A percentile compares a stretch with the other conserved stretches of the same genome.
phyloP scores from a whole-genome alignment of 371 early-diverging fungal species.

The Haplosporangium sp. region DNA sequence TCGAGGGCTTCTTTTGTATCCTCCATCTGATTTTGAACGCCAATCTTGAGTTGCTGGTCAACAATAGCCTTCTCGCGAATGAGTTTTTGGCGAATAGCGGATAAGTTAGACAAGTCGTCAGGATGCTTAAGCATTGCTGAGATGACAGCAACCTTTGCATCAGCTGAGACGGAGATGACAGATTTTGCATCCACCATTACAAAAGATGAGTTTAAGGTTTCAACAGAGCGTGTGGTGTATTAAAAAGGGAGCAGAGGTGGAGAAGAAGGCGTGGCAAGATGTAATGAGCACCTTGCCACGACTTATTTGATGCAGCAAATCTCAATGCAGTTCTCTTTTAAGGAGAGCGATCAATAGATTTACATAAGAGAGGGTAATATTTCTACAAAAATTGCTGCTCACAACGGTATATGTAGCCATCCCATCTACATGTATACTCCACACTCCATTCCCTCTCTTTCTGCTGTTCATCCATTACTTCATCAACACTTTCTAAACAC shows the following conservation, averaged over 20 bases:
- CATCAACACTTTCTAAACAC: constrained; percentile 4
- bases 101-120: constrained; percentile 90
- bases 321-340: too few relatives aligned
- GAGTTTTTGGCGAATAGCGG: constrained; percentile 80
- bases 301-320: too few relatives aligned
- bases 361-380: too few relatives aligned
- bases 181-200: constrained; percentile 53
- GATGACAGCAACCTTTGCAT: constrained; percentile 58
- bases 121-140: constrained; percentile 86
- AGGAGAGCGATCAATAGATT: too few relatives aligned
- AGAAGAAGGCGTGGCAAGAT: too few relatives aligned
- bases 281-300: too few relatives aligned
- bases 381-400: background rate
- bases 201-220: too few relatives aligned
- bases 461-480: background rate
- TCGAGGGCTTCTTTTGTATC: constrained; percentile 91
- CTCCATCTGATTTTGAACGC: constrained; percentile 92
- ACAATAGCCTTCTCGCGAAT: constrained; percentile 92
- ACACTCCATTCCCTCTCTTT: background rate
- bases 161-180: constrained; percentile 41
- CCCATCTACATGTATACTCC: background rate
- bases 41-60: constrained; percentile 95
- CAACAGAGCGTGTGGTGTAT: background rate
- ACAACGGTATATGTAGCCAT: background rate
- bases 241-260: too few relatives aligned